Evolutionary conservation across 2,329 filamentous ascomycete genomes (phyloP).

Genomic region (Metarhizium robertsii): DNA sequence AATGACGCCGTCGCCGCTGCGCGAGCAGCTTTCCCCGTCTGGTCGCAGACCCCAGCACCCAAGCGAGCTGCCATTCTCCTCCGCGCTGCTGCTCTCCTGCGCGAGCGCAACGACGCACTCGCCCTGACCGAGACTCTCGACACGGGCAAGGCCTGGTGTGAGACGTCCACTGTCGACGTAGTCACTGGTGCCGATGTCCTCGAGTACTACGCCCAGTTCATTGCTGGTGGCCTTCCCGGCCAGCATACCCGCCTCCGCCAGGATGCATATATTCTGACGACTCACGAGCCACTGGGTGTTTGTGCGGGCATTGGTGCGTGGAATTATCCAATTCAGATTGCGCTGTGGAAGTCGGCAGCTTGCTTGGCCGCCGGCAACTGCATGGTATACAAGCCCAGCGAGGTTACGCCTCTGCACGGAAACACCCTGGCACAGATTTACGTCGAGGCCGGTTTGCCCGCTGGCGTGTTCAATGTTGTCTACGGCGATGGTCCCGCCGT

Average conservation of each 20-base stretch:
- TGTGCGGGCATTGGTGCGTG: conserved; percentile 83
- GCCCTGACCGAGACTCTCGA: conserved; percentile 74
- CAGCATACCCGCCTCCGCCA: conserved; percentile 66
- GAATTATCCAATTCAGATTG: conserved; percentile 90
- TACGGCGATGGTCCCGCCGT: conserved; percentile 66
- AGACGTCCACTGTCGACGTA: conserved; percentile 77
- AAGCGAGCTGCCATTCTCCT: conserved; percentile 71
- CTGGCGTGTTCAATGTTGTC: conserved; percentile 80
- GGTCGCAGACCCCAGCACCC: conserved; percentile 68
- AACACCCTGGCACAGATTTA: conserved; percentile 68
- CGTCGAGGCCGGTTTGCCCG: conserved; percentile 66
- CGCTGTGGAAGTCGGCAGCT: conserved; percentile 80
- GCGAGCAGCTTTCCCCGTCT: conserved; percentile 60
- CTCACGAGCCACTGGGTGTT: conserved; percentile 72
- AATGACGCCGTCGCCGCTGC: conserved; percentile 66
- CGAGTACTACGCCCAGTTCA: conserved; percentile 76
- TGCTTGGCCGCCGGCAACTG: conserved; percentile 80
- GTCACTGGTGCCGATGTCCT: conserved; percentile 76
- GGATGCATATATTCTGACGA: conserved; percentile 75
- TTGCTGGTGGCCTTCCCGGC: conserved; percentile 72
- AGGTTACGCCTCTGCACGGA: conserved; percentile 78
- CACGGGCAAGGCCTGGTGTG: conserved; percentile 77
- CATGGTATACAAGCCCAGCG: conserved; percentile 86
- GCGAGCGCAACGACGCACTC: conserved; percentile 68
- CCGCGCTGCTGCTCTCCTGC: conserved; percentile 63